Conservation (phyloP, 1,139 yeast species). For the Suhomyces taliae region DNA sequence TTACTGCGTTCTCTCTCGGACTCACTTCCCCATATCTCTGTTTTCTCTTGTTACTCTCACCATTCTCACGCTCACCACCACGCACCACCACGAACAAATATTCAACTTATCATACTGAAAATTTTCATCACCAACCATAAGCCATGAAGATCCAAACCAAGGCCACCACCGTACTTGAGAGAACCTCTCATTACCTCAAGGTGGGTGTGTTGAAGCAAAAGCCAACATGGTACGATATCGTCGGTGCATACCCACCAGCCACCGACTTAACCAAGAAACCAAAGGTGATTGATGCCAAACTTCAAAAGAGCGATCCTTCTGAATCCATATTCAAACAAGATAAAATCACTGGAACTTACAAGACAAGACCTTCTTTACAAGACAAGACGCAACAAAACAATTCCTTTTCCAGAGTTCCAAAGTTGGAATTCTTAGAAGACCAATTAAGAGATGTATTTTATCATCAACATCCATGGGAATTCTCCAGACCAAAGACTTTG, state of each 20-base stretch:
- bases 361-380: slow-evolving; percentile 47
- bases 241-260: slow-evolving; percentile 77
- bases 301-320: slow-evolving; percentile 28
- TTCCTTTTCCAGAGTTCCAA: slow-evolving; percentile 53
- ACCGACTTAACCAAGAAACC: slow-evolving; percentile 55
- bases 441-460: slow-evolving; percentile 77
- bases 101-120: neutral
- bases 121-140: slow-evolving; percentile 8
- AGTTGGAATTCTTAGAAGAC: slow-evolving; percentile 76
- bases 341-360: slow-evolving; percentile 25
- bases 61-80: too few species aligned
- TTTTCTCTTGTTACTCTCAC: neutral
- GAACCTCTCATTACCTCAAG: slow-evolving; percentile 69
- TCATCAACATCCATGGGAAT: slow-evolving; percentile 97
- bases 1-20: too few species aligned
- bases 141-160: slow-evolving; percentile 66
- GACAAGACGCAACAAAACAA: slow-evolving; percentile 33
- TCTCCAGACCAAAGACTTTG: slow-evolving; percentile 86
- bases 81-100: neutral
- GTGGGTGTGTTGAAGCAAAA: slow-evolving; percentile 64
- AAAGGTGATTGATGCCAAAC: slow-evolving; percentile 31
- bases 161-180: slow-evolving; percentile 71
- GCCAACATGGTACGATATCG: slow-evolving; percentile 87
- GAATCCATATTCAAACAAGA: slow-evolving; percentile 24
- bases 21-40: too few species aligned